Conservation (phyloP, 2,329 filamentous ascomycete genomes). For the Scedosporium aurantiacum region DNA sequence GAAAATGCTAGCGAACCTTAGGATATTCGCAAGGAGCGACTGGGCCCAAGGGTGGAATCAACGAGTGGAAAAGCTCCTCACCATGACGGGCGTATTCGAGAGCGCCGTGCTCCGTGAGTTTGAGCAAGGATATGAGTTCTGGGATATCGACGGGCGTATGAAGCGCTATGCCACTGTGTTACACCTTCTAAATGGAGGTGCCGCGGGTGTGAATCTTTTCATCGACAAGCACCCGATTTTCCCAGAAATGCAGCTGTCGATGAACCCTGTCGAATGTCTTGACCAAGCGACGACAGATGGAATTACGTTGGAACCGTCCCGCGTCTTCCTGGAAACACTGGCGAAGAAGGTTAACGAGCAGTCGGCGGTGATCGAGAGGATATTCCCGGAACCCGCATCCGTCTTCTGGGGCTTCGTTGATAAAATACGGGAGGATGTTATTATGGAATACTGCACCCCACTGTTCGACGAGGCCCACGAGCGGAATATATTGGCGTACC, state of each 20-base stretch:
- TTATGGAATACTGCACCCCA: constrained; percentile 75
- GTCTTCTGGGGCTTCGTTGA: constrained; percentile 73
- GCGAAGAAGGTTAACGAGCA: constrained; percentile 74
- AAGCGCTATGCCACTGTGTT: constrained; percentile 79
- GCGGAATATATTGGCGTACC: constrained; percentile 61
- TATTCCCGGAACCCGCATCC: constrained; percentile 61
- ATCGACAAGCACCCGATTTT: constrained; percentile 83
- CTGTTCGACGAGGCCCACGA: constrained; percentile 82
- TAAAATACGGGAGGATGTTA: constrained; percentile 71
- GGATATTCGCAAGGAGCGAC: constrained; percentile 70
- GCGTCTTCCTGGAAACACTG: constrained; percentile 67
- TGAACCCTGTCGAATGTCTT: constrained; percentile 69
- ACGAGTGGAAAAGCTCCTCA: constrained; percentile 60
- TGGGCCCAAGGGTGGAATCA: constrained; percentile 62
- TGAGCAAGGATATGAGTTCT: constrained; percentile 78
- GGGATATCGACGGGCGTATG: constrained; percentile 85
- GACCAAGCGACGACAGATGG: constrained; percentile 53
- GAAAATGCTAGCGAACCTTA: constrained; percentile 73
- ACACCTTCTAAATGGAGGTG: constrained; percentile 68
- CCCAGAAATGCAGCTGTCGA: constrained; percentile 55
- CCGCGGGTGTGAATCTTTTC: constrained; percentile 70
- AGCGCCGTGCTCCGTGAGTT: constrained; percentile 86
- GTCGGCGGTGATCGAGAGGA: constrained; percentile 63
- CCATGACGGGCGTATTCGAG: constrained; percentile 76
- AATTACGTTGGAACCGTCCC: constrained; percentile 69